Evolutionary conservation across 768 basidiomycete species (phyloP), one percentile per base, ranked within the genome.

Genomic region (Lactarius hengduanensis): DNA sequence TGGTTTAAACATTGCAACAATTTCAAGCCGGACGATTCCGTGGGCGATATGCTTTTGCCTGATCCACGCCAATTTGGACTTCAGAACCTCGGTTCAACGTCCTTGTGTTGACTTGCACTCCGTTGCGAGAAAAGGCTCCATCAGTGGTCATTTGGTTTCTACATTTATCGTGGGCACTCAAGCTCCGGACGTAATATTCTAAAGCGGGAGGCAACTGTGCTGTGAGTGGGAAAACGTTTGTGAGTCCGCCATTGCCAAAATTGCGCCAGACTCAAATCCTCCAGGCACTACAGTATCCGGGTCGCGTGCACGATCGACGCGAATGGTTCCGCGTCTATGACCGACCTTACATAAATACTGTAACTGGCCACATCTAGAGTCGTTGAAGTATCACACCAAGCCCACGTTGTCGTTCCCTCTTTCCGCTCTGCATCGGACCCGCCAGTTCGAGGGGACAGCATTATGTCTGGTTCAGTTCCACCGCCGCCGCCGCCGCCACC

Each of bases 401-500:
- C 11, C 2, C 26, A 45, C 11, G 5, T 28, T 30, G 28, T 20
- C 10, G 10, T 26, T 28, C 20, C n/a, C 43, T 20, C 4, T 30
- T 34, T 32, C 20, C 10, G 3, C 47, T 38, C 30, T 36, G 30
- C 18, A 30, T 32, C n/a, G 7, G n/a, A 43, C 16, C 10, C 30
- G 53, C 40, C 32, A 59, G 30, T 30, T 16, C 11, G 47, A 30
- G n/a, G 40, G 9, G 40, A 62, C 36, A 57, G n/a, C 8, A 9
- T 22, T 5, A 66, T 62, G 65, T 50, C 55, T 18, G 57, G 38
- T 66, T 18, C 28, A n/a, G 20, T 20, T 18, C 9, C 22, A 2
- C 8, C 2, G 16, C 9, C 18, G 9, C 8, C n/a, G n/a, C n/a
- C n/a, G n/a, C n/a, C n/a, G n/a, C n/a, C n/a, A n/a, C n/a, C 4